phyloP scores from a whole-genome alignment of 192 early-diverging fungal genomes.

The Radiomyces spectabilis region DNA sequence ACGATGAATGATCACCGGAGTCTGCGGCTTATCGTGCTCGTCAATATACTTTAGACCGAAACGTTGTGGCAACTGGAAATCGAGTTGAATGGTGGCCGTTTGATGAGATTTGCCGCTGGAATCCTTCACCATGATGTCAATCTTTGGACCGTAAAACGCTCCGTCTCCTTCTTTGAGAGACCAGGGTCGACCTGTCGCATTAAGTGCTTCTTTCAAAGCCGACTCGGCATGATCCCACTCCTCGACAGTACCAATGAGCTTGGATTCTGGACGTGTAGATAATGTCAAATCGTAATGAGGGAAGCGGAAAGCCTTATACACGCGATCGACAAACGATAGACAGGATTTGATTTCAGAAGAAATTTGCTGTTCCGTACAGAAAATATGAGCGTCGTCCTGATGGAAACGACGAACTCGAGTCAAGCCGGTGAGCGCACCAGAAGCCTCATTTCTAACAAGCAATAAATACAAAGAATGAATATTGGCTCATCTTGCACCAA shows the following conservation, averaged over 20 bases:
- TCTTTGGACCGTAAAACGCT: conserved; percentile 96
- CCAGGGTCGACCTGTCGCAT: conserved; percentile 53
- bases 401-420: conserved; percentile 92
- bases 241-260: conserved; percentile 60
- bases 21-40: conserved; percentile 51
- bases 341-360: conserved; percentile 68
- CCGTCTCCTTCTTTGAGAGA: conserved; percentile 79
- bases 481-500: not conserved
- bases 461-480: not conserved
- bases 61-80: conserved; percentile 87
- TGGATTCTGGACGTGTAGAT: conserved; percentile 70
- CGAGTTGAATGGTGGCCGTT: conserved; percentile 91
- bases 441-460: conserved; percentile 72
- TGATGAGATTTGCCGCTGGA: conserved; percentile 78
- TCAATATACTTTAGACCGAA: conserved; percentile 75
- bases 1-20: conserved; percentile 92
- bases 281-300: conserved; percentile 68
- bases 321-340: conserved; percentile 68
- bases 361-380: conserved; percentile 80
- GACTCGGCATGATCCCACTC: conserved; percentile 82
- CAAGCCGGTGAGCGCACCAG: conserved; percentile 82
- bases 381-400: conserved; percentile 97
- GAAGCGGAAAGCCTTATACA: conserved; percentile 78
- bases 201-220: conserved; percentile 62
- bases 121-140: conserved; percentile 83